Base-by-base conservation (phyloP, 73 alveolate genomes). In the Diophrys sp. region DNA sequence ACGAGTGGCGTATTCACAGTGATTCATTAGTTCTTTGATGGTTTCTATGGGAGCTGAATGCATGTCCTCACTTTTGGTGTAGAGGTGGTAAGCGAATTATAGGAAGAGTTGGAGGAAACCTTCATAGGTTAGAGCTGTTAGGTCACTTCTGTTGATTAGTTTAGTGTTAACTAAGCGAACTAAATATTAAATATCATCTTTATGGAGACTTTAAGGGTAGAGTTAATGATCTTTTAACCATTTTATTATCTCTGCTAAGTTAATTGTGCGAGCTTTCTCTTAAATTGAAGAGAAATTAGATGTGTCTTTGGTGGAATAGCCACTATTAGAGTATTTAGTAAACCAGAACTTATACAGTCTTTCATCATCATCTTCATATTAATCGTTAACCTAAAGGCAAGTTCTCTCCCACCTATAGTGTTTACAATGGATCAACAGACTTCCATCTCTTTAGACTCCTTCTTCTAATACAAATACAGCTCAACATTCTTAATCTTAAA, bases 201-300 rank as follows among this genome's bases (percentile, higher is more conserved):
- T 67, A 33, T 74, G 74, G 5, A 89, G 55, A 88, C 79, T 88
- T 0, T 80, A 14, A 5, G 57, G 34, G 1, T 81, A 56, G 31
- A 89, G 74, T 11, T 80, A 89, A 54, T 90, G 96, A 56, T 90
- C 96, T 82, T 90, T 90, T 27, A 90, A 76, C 56, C 86, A 34
- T 67, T 87, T 90, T 30, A 70, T 54, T 32, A 86, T 30, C 28
- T 57, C 73, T 1, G 76, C 73, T n/a, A 54, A 31, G 67, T 66
- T 67, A 11, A 77, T 77, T 8, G 72, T 57, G 0, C 44, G 56
- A 14, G 74, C 67, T 27, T 77, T 77, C 23, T 77, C 71, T 1
- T 25, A 14, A 27, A 77, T 77, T 32, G 56, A 28, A 28, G 33
- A 71, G 31, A 77, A 77, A 26, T 77, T 77, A 11, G 73, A 66